Evolutionary conservation across 192 early-diverging fungal species (phyloP).

Genomic region (Geranomyces variabilis): DNA sequence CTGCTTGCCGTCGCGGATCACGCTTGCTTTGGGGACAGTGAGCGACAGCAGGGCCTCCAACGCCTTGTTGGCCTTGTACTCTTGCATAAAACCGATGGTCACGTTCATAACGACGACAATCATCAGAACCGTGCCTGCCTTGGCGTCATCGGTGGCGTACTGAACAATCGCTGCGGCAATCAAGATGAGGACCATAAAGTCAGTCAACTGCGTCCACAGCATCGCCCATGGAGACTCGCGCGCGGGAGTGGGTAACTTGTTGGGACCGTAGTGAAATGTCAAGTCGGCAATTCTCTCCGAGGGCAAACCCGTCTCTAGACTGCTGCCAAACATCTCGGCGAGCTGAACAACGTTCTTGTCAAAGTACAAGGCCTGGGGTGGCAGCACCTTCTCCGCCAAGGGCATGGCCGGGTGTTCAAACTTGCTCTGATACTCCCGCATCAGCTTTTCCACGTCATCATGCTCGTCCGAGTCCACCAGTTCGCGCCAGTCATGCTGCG

Average conservation of each 20-base stretch:
- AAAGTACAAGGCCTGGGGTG: constrained; percentile 85
- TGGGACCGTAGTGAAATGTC: constrained; percentile 80
- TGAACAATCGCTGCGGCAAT: constrained; percentile 72
- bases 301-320: constrained; percentile 68
- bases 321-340: constrained; percentile 81
- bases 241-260: constrained; percentile 81
- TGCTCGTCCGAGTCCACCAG: constrained; percentile 83
- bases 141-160: constrained; percentile 47
- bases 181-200: constrained; percentile 94
- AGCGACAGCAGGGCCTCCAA: constrained; percentile 91
- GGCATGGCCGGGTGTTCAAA: constrained; percentile 55
- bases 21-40: constrained; percentile 80
- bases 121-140: constrained; percentile 64
- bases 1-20: constrained; percentile 81
- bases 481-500: constrained; percentile 92
- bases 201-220: constrained; percentile 85
- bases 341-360: constrained; percentile 88
- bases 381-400: constrained; percentile 53
- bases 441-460: constrained; percentile 68
- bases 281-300: constrained; percentile 60
- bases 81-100: constrained; percentile 81
- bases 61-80: constrained; percentile 92
- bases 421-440: constrained; percentile 64
- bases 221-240: constrained; percentile 70
- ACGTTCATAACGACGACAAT: constrained; percentile 87